Percentiles rank a stretch among this genome's conserved stretches.
These are phyloP conservation scores for Pholiota conissans DNA, from an alignment of 768 basidiomycete genomes.

Conservation along the genomic window DNA sequence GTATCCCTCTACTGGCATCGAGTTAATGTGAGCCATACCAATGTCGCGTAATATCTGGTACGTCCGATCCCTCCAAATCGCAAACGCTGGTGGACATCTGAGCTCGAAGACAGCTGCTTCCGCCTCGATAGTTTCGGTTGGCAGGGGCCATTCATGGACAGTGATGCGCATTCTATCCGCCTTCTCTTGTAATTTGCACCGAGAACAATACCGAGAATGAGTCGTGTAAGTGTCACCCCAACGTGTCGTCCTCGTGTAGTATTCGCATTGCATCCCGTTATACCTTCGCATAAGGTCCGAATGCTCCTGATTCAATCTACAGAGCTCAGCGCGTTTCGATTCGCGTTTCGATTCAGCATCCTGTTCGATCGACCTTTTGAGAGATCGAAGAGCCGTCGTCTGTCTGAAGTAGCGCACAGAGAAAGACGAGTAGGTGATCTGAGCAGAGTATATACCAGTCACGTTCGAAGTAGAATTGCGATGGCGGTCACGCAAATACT, in stretches of 20 bases:
- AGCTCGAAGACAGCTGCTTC: constrained; percentile 43
- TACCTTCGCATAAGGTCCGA: constrained; percentile 12
- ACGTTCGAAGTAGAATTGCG: not conserved
- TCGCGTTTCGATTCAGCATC: constrained; percentile 20
- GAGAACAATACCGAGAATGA: constrained; percentile 11
- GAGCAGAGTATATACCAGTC: constrained; percentile 34
- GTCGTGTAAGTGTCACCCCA: not conserved
- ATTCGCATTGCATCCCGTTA: constrained; percentile 3
- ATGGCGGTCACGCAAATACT: constrained; percentile 32
- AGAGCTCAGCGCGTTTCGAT: constrained; percentile 27
- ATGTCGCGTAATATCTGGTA: constrained; percentile 37
- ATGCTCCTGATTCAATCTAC: constrained; percentile 19
- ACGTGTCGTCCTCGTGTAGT: not conserved
- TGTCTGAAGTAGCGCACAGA: constrained; percentile 32
- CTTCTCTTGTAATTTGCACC: not conserved
- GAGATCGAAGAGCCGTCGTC: constrained; percentile 18
- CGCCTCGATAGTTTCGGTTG: constrained; percentile 19
- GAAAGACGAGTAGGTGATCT: constrained; percentile 22
- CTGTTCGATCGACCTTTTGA: constrained; percentile 27
- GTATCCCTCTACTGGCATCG: not conserved
- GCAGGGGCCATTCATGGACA: constrained; percentile 50
- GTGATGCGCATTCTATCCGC: constrained; percentile 25
- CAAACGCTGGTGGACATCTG: constrained; percentile 35
- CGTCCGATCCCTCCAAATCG: constrained; percentile 44
- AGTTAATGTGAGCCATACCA: constrained; percentile 21